Percentiles rank a stretch among this genome's conserved stretches.
These are phyloP conservation scores for Melampsora larici-populina DNA, from an alignment of 1,284 basidiomycete genomes.

Conservation along the genomic window DNA sequence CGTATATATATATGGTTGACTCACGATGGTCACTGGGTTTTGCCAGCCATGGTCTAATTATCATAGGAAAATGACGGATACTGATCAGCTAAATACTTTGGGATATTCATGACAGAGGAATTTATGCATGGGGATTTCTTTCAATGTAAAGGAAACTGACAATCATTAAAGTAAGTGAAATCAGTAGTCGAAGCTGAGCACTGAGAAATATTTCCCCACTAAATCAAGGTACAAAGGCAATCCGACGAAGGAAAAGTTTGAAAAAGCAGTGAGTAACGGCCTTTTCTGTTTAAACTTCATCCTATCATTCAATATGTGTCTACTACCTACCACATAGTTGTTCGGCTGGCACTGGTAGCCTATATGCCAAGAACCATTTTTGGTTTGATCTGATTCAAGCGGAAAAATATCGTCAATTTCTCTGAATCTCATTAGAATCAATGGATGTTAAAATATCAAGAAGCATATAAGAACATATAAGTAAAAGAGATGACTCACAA, in stretches of 20 bases:
- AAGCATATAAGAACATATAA: too few species aligned
- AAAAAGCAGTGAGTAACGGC: too few species aligned
- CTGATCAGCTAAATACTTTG: background rate
- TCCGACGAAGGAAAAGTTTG: background rate
- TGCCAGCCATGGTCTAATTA: conserved; percentile 43
- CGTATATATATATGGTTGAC: background rate
- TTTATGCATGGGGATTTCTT: background rate
- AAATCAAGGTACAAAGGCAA: background rate
- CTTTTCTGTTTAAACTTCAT: too few species aligned
- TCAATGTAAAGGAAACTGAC: conserved; percentile 3
- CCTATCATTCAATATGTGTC: too few species aligned
- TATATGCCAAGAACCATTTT: conserved; percentile 45
- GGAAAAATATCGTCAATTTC: background rate
- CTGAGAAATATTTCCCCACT: conserved; percentile 48
- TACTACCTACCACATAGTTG: conserved; percentile 23
- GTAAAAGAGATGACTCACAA: conserved; percentile 22
- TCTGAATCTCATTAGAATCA: too few species aligned
- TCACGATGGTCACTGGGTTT: conserved; percentile 46
- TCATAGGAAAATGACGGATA: background rate
- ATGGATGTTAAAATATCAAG: too few species aligned
- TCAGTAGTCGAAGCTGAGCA: conserved; percentile 46
- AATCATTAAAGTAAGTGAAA: conserved; percentile 45
- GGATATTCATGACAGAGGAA: background rate
- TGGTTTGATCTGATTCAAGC: conserved; percentile 44
- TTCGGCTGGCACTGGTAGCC: conserved; percentile 47